These are phyloP conservation scores for Cercis canadensis DNA, from an alignment of 306 rosid genomes.

Conservation along the genomic window DNA sequence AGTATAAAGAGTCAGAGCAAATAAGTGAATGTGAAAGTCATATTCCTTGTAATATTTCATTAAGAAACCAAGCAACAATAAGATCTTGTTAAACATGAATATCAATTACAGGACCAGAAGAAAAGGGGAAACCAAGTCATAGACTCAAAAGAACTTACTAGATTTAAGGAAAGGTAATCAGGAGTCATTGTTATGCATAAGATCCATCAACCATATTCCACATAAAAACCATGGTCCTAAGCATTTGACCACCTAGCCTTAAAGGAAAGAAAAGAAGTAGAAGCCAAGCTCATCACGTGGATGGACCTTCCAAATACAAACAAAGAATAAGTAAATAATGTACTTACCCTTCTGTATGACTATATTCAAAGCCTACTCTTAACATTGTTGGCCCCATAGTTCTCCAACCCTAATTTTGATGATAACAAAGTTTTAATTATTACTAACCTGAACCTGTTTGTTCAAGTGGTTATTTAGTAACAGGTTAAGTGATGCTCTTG, in stretches of 20 bases:
- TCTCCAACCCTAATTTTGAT: too few species aligned
- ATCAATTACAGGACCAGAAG: neutral
- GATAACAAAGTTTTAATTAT: too few species aligned
- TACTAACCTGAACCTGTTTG: too few species aligned
- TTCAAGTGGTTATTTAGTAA: too few species aligned
- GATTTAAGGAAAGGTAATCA: neutral
- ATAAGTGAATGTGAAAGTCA: neutral
- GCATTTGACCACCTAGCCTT: conserved; percentile 18
- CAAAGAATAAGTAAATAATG: neutral
- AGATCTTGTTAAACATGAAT: neutral
- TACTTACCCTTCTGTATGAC: neutral
- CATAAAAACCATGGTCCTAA: conserved; percentile 3
- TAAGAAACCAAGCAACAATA: neutral
- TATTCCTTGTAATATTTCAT: neutral
- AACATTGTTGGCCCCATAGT: too few species aligned
- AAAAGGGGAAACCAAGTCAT: neutral
- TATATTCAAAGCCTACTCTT: neutral
- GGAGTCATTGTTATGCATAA: conserved; percentile 15
- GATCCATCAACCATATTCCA: conserved; percentile 10
- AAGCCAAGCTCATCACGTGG: conserved; percentile 7
- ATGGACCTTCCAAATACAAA: neutral
- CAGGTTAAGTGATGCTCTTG: too few species aligned
- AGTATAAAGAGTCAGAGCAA: neutral
- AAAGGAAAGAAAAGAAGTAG: neutral
- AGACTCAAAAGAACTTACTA: conserved; percentile 9